Conservation (phyloP, 371 early-diverging fungal genomes). For the Syncephalastrum monosporum region DNA sequence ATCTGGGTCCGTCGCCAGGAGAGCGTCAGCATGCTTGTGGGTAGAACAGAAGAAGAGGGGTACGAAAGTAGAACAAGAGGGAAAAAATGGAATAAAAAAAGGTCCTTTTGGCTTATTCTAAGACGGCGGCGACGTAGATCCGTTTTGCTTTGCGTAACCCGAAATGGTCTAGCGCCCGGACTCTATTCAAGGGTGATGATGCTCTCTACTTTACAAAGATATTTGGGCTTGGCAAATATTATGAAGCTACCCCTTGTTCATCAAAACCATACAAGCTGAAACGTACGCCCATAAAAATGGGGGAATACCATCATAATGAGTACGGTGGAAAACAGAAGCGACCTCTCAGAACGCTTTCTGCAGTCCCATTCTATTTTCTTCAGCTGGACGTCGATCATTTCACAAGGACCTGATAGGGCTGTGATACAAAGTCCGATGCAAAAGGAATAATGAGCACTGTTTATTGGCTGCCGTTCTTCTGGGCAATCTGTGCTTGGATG, state of each 20-base stretch:
- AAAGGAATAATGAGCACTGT: conserved; percentile 1
- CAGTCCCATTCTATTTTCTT: neutral
- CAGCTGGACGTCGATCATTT: too few relatives aligned
- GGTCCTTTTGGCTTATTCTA: conserved; percentile 1
- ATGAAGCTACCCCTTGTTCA: too few relatives aligned
- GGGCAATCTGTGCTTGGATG: conserved; percentile 35
- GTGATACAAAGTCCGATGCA: neutral
- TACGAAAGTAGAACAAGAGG: neutral
- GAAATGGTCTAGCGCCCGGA: conserved; percentile 2
- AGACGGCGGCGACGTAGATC: conserved; percentile 2
- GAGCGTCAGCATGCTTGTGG: neutral
- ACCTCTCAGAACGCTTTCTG: too few relatives aligned
- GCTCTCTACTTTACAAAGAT: too few relatives aligned
- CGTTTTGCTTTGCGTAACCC: neutral
- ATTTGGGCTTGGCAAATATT: too few relatives aligned
- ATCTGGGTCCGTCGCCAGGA: neutral
- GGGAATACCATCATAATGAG: too few relatives aligned
- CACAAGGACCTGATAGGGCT: too few relatives aligned
- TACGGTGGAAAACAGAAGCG: too few relatives aligned
- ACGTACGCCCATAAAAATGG: too few relatives aligned
- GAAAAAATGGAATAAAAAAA: conserved; percentile 3
- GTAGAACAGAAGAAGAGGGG: neutral
- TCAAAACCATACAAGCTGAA: too few relatives aligned
- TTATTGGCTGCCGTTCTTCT: conserved; percentile 3
- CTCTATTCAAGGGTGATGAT: too few relatives aligned